These are phyloP conservation scores for Candolleomyces aberdarensis DNA, from an alignment of 768 basidiomycete genomes.

Conservation along the genomic window DNA sequence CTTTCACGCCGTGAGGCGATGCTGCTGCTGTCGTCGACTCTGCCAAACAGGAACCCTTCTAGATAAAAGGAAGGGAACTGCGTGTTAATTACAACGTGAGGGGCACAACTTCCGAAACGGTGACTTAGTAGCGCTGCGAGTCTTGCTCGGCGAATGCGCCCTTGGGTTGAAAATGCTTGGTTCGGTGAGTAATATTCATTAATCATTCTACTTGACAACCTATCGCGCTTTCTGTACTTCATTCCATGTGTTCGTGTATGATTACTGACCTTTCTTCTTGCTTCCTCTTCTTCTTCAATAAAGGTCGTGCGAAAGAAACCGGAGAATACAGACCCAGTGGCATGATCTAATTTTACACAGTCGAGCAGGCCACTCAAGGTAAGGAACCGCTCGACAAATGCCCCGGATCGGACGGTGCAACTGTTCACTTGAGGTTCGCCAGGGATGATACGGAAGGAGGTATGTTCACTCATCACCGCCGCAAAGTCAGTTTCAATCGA, in stretches of 20 bases:
- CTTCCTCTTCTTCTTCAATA: background rate
- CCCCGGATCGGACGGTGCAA: conserved; percentile 1
- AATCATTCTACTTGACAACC: too few species aligned
- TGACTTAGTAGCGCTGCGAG: background rate
- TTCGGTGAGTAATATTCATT: conserved; percentile 2
- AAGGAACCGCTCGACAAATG: background rate
- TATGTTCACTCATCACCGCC: background rate
- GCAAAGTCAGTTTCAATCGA: background rate
- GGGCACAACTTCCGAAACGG: background rate
- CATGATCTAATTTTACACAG: background rate
- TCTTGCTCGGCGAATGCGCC: background rate
- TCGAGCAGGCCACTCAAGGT: background rate
- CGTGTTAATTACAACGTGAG: background rate
- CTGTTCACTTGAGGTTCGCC: conserved; percentile 1
- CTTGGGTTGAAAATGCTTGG: background rate
- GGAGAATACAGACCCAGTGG: background rate
- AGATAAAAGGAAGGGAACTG: background rate
- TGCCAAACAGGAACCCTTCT: conserved; percentile 6
- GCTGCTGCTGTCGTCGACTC: conserved; percentile 6
- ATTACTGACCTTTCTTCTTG: background rate
- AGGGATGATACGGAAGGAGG: background rate
- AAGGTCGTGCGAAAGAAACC: background rate
- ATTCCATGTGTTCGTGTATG: background rate
- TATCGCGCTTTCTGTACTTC: too few species aligned
- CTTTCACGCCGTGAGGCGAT: background rate